Conservation (phyloP, 1,284 basidiomycete genomes). For the Leccinum proximum region DNA sequence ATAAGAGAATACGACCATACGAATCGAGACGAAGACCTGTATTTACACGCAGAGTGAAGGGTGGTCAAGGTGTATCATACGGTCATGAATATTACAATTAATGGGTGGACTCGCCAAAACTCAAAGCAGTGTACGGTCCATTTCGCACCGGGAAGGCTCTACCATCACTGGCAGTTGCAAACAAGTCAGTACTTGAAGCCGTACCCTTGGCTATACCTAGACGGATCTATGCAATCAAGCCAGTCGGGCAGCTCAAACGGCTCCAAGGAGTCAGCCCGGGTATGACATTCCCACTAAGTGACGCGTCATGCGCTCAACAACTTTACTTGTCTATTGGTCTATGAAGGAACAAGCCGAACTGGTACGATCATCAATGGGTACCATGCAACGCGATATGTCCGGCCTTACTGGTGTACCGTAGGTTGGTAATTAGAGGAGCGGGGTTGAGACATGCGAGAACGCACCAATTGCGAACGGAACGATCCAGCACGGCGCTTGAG, state of each 20-base stretch:
- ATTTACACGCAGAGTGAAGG: too few species aligned
- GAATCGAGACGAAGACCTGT: too few species aligned
- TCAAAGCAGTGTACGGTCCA: too few species aligned
- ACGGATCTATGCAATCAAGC: not conserved
- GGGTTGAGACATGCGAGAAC: conserved; percentile 31
- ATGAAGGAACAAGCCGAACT: not conserved
- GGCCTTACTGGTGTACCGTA: conserved; percentile 84
- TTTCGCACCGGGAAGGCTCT: not conserved
- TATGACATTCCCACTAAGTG: too few species aligned
- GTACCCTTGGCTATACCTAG: not conserved
- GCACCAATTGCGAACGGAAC: conserved; percentile 78
- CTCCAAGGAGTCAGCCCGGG: not conserved
- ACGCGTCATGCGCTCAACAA: not conserved
- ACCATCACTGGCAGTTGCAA: not conserved
- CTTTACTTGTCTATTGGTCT: not conserved
- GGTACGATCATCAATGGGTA: not conserved
- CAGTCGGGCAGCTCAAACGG: not conserved
- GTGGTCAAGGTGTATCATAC: too few species aligned
- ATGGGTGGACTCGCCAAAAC: not conserved
- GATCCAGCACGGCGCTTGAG: conserved; percentile 78
- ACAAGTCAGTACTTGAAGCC: not conserved
- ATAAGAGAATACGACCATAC: too few species aligned
- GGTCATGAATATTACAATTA: too few species aligned
- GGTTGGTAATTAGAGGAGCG: conserved; percentile 40
- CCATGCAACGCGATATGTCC: conserved; percentile 56